Conservation (phyloP, 75 land plant species). For the Chamaecyparis obtusa region DNA sequence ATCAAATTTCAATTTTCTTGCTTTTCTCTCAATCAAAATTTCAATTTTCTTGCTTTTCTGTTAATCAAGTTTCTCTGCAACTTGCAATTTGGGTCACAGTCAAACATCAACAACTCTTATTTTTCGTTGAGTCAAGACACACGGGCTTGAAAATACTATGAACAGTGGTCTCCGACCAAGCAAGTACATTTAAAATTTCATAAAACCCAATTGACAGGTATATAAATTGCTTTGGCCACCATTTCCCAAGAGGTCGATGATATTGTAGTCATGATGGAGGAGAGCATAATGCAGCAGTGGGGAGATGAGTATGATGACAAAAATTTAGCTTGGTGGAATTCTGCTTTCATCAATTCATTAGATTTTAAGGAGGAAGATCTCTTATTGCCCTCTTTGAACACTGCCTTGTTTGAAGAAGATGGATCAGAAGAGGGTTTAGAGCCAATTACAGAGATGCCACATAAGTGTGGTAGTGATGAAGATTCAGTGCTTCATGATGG, state of each 20-base stretch:
- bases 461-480: neutral
- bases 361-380: neutral
- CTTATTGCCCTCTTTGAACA: neutral
- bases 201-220: neutral
- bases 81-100: no score
- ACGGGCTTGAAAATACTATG: no score
- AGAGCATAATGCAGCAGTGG: neutral
- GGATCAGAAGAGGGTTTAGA: neutral
- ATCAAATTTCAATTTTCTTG: no score
- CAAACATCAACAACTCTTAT: no score
- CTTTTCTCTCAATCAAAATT: no score
- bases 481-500: neutral
- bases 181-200: no score
- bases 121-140: no score
- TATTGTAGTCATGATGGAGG: neutral
- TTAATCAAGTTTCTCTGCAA: no score
- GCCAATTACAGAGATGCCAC: no score
- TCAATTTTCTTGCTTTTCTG: no score
- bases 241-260: neutral
- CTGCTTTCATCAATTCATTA: neutral
- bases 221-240: neutral
- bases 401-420: neutral
- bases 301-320: neutral
- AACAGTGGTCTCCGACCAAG: neutral
- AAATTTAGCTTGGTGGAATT: neutral